Evolutionary conservation across 164 flowering plant genomes (phyloP), one percentile per base, ranked within the genome.

Genomic region (Echeveria elegans): DNA sequence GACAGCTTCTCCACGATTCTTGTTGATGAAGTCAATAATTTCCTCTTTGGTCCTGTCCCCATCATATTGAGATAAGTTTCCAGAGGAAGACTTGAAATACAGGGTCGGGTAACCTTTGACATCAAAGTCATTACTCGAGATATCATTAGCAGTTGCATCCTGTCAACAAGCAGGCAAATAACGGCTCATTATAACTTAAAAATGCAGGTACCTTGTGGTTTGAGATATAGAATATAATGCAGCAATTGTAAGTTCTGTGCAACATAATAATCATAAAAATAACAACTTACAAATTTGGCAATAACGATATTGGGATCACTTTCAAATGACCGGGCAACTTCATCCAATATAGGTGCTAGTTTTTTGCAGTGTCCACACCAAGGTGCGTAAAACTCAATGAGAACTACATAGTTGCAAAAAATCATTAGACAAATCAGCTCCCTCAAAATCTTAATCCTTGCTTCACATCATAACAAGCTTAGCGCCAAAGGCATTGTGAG

Each of bases 361-460:
- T 81, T 77, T 73, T 93, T 82, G 90, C 98, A 93, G 66, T 93
- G 98, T 64, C 97, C 98, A 71, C 98, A 93, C 97, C 97, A 90
- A 37, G 98, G 98, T 43, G 98, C 96, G 75, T 95, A 95, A 65
- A 95, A 91, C 79, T 95, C 98, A 0, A 94, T 68, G 18, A 94
- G 73, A 69, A 94, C 98, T 94, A 84, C 74, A 75, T 8, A 56
- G 5, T 56, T 14, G 14, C 31, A 11, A 32, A 28, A 29, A 2
- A 26, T 47, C 52, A 12, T 3, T 14, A 28, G 65, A 52, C 28
- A 52, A 52, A 7, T 21, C 11, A 52, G 28, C 58, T 52, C 23
- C 7, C 23, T 18, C n/a, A 48, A 7, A 48, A 48, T 48, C 24
- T 48, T 23, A 48, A 18, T 6, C 26, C 24, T 31, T 69, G 18